Evolutionary conservation across 768 basidiomycete species (phyloP), one percentile per base, ranked within the genome.

Genomic region (Phanerodontia chrysosporium): DNA sequence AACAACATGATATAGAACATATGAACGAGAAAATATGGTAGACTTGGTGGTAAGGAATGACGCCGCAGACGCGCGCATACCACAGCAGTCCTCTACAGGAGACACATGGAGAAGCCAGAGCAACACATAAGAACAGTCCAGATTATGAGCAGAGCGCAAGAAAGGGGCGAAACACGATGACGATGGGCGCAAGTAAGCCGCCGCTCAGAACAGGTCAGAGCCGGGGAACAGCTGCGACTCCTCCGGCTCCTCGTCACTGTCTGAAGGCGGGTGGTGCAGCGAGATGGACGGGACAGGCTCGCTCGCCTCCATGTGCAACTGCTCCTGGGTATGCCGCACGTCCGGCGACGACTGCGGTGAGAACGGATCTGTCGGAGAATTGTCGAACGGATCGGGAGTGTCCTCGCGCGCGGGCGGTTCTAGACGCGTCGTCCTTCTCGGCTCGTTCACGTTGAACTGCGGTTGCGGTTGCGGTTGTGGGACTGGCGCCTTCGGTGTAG

Each of bases 201-300:
- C n/a, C n/a, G 39, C 32, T 74, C 64, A 78, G 61, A 75, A 78
- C 49, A 78, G 55, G 44, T 74, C 77, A 25, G 76, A 78, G 28
- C 77, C 77, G 24, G 77, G 77, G 70, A 78, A 76, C 55, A 78
- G 45, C 61, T 69, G 76, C 14, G 73, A 75, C 14, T 66, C 69
- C 14, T 66, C 66, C 21, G 63, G 54, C 35, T 67, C 69, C 44
- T 64, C 66, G 65, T 39, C 70, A 57, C 46, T 62, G 53, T 58
- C 59, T 14, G 58, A 46, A 58, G 54, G 45, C n/a, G 63, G 39
- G 0, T 28, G 54, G 18, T 55, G 36, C 39, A 30, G 35, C 52
- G 52, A 53, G 21, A 53, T 44, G 16, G 55, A 45, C 10, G 59
- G 42, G 35, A 59, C 22, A 10, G 48, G 24, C 51, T 62, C 60